Percentiles rank a stretch among this genome's conserved stretches.
Conservation (phyloP, 805 yeast species). For the Candida yuanshanica region DNA sequence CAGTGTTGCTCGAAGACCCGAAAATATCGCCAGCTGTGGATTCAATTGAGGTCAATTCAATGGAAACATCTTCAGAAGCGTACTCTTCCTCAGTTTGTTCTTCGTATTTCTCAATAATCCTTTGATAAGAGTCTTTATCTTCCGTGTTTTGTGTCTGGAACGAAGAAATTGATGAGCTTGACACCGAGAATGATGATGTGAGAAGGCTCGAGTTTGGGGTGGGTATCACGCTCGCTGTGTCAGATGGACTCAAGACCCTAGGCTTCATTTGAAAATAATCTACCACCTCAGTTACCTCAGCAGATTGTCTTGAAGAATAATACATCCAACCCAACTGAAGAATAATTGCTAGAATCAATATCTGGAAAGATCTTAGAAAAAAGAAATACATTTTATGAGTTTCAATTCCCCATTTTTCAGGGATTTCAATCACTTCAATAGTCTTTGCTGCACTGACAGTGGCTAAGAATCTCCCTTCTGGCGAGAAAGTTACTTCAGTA, state of each 20-base stretch:
- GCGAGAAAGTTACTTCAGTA: slow-evolving; percentile 65
- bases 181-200: too few relatives aligned
- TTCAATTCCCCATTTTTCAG: slow-evolving; percentile 36
- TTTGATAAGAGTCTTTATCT: background rate
- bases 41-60: background rate
- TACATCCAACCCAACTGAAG: slow-evolving; percentile 10
- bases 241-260: slow-evolving; percentile 7
- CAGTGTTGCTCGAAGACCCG: too few relatives aligned
- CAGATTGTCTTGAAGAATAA: slow-evolving; percentile 9
- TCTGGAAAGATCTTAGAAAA: slow-evolving; percentile 17
- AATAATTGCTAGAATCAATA: slow-evolving; percentile 7
- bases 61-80: background rate
- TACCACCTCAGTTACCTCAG: slow-evolving; percentile 11
- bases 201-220: too few relatives aligned
- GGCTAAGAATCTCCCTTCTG: slow-evolving; percentile 62
- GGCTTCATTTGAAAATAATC: slow-evolving; percentile 22
- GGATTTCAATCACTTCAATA: slow-evolving; percentile 57
- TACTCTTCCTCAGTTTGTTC: background rate
- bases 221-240: too few relatives aligned
- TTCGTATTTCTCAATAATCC: background rate
- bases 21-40: too few relatives aligned
- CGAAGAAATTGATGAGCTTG: background rate
- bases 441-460: slow-evolving; percentile 74
- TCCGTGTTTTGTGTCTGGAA: background rate
- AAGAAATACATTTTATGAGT: slow-evolving; percentile 21